phyloP scores from a whole-genome alignment of 768 basidiomycete species.

The Agaricus blazei region DNA sequence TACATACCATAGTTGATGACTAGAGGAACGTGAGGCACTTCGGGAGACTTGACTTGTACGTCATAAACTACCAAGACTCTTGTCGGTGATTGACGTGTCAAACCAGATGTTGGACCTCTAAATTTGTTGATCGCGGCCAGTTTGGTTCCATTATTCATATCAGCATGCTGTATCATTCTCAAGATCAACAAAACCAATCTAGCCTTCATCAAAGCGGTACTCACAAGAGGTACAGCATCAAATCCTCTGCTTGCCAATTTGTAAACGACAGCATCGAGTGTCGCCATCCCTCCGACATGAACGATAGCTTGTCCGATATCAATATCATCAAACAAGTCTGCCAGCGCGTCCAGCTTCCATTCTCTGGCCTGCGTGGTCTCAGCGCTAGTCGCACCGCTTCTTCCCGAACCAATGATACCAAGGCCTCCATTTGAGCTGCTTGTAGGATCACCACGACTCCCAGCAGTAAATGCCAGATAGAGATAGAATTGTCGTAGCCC shows the following conservation, averaged over 20 bases:
- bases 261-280: slow-evolving; percentile 85
- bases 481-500: slow-evolving; percentile 94
- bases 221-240: slow-evolving; percentile 84
- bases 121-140: slow-evolving; percentile 83
- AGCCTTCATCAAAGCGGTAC: slow-evolving; percentile 23
- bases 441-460: slow-evolving; percentile 59
- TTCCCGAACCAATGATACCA: slow-evolving; percentile 92
- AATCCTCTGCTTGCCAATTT: slow-evolving; percentile 82
- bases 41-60: slow-evolving; percentile 85
- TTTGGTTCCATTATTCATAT: slow-evolving; percentile 84
- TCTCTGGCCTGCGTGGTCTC: slow-evolving; percentile 85
- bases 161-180: slow-evolving; percentile 61
- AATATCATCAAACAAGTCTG: slow-evolving; percentile 86
- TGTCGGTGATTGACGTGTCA: slow-evolving; percentile 61
- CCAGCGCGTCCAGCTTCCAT: slow-evolving; percentile 92
- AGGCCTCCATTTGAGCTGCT: slow-evolving; percentile 48
- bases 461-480: slow-evolving; percentile 91
- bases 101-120: slow-evolving; percentile 48
- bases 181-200: slow-evolving; percentile 12
- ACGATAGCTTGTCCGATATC: slow-evolving; percentile 79
- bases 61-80: slow-evolving; percentile 92
- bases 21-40: slow-evolving; percentile 85
- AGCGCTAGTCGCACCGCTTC: slow-evolving; percentile 71
- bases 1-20: slow-evolving; percentile 87
- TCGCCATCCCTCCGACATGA: slow-evolving; percentile 83